These are phyloP conservation scores for Raffaelea albimanens DNA, from an alignment of 2,329 filamentous ascomycete species.

Conservation along the genomic window DNA sequence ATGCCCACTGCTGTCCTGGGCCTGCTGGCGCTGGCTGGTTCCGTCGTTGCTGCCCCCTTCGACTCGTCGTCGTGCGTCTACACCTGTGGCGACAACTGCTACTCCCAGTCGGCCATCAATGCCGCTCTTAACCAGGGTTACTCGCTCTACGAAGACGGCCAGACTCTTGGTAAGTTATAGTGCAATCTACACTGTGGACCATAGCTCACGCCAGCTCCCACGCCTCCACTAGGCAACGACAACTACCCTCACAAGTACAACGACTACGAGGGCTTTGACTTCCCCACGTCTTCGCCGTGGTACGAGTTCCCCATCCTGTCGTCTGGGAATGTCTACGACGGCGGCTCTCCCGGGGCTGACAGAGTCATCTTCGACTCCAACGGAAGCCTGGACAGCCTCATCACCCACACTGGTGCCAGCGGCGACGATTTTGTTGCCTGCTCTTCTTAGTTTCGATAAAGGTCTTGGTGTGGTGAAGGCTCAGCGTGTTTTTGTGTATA, in stretches of 20 bases:
- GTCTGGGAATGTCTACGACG: slow-evolving; percentile 24
- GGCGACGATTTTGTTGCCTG: slow-evolving; percentile 57
- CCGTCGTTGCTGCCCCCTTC: slow-evolving; percentile 13
- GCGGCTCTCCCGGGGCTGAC: slow-evolving; percentile 51
- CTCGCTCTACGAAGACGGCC: slow-evolving; percentile 17
- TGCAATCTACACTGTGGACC: background rate
- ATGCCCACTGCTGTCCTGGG: slow-evolving; percentile 6
- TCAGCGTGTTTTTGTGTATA: too few relatives aligned
- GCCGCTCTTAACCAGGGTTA: slow-evolving; percentile 25
- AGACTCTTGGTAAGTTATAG: slow-evolving; percentile 15
- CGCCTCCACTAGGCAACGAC: slow-evolving; percentile 12
- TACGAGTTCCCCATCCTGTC: slow-evolving; percentile 34
- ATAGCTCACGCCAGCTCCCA: background rate
- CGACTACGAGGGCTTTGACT: slow-evolving; percentile 32
- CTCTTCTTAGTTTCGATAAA: background rate
- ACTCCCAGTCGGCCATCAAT: slow-evolving; percentile 23
- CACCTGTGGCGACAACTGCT: slow-evolving; percentile 27
- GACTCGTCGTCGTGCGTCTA: slow-evolving; percentile 20
- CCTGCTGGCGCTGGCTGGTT: slow-evolving; percentile 14
- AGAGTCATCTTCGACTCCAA: slow-evolving; percentile 50
- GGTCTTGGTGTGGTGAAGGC: too few relatives aligned
- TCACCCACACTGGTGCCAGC: slow-evolving; percentile 57
- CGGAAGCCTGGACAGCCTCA: slow-evolving; percentile 45
- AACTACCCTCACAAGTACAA: slow-evolving; percentile 34
- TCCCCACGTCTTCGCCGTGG: slow-evolving; percentile 27